Evolutionary conservation across 164 flowering plant genomes (phyloP).

Genomic region (Magnolia changhungtana): DNA sequence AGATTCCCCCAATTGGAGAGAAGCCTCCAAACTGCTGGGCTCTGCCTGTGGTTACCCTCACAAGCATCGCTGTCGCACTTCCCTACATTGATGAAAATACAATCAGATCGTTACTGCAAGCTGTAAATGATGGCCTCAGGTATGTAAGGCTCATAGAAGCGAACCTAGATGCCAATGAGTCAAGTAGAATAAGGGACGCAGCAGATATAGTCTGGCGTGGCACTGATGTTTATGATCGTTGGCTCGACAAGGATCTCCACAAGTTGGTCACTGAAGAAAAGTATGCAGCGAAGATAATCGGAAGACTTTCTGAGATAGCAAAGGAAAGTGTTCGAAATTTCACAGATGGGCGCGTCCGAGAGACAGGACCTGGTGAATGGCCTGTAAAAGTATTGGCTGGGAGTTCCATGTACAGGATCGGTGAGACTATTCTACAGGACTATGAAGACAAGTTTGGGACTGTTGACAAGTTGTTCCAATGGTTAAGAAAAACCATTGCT

Average conservation of each 20-base stretch:
- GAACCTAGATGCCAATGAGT: slow-evolving; percentile 25
- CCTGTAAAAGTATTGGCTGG: slow-evolving; percentile 49
- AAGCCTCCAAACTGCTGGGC: slow-evolving; percentile 62
- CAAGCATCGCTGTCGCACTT: slow-evolving; percentile 52
- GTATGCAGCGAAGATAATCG: slow-evolving; percentile 31
- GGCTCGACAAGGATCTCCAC: slow-evolving; percentile 50
- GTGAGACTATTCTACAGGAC: slow-evolving; percentile 34
- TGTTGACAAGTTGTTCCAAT: slow-evolving; percentile 27
- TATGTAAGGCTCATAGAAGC: slow-evolving; percentile 38
- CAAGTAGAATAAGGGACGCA: slow-evolving; percentile 34
- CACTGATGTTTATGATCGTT: slow-evolving; percentile 44
- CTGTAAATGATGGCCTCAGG: slow-evolving; percentile 41
- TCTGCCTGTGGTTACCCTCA: slow-evolving; percentile 57
- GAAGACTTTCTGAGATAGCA: slow-evolving; percentile 31
- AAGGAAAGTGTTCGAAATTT: slow-evolving; percentile 28
- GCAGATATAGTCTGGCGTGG: slow-evolving; percentile 52
- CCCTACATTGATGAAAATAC: slow-evolving; percentile 24
- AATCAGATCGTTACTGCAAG: slow-evolving; percentile 17
- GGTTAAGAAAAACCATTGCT: slow-evolving; percentile 28
- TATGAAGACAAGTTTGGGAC: slow-evolving; percentile 8
- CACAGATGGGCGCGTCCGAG: slow-evolving; percentile 9
- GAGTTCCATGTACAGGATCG: slow-evolving; percentile 56
- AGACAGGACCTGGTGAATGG: slow-evolving; percentile 17
- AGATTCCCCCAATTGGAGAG: slow-evolving; percentile 34
- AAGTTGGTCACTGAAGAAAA: slow-evolving; percentile 30